Evolutionary conservation across 2,329 filamentous ascomycete genomes (phyloP).

Genomic region (Pseudogymnoascus sp.): DNA sequence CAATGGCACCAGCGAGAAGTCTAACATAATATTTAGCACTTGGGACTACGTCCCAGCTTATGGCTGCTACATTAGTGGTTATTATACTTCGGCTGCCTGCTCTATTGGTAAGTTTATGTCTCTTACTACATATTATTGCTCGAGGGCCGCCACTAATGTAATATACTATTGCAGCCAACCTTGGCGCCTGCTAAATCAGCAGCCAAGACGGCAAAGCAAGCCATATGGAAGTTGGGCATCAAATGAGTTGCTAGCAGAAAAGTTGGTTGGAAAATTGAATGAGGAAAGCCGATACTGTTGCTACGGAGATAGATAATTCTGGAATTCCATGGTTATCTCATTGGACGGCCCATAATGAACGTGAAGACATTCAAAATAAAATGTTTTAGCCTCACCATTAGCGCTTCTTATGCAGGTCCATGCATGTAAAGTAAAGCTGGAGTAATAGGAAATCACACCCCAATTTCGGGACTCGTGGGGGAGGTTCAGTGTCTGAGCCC

Average conservation of each 20-base stretch:
- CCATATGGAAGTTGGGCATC: no score
- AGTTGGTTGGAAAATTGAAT: neutral
- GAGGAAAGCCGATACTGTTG: neutral
- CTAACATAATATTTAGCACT: neutral
- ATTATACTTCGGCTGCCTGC: neutral
- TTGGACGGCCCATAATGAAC: neutral
- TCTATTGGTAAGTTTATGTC: neutral
- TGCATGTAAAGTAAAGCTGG: no score
- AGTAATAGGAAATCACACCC: neutral
- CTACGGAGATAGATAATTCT: neutral
- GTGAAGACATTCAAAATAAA: neutral
- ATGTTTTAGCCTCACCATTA: no score
- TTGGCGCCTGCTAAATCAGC: neutral
- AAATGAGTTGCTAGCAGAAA: neutral
- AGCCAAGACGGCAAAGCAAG: neutral
- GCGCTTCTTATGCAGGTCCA: no score
- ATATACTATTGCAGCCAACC: neutral
- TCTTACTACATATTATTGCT: neutral
- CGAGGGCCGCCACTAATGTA: neutral
- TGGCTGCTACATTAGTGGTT: neutral
- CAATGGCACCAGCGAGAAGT: neutral
- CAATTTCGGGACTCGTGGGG: neutral
- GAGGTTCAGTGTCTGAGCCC: neutral
- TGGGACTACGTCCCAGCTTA: neutral
- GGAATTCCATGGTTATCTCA: neutral